Evolutionary conservation across 768 basidiomycete species (phyloP), one percentile per base, ranked within the genome.

Genomic region (Mycena belliarum): DNA sequence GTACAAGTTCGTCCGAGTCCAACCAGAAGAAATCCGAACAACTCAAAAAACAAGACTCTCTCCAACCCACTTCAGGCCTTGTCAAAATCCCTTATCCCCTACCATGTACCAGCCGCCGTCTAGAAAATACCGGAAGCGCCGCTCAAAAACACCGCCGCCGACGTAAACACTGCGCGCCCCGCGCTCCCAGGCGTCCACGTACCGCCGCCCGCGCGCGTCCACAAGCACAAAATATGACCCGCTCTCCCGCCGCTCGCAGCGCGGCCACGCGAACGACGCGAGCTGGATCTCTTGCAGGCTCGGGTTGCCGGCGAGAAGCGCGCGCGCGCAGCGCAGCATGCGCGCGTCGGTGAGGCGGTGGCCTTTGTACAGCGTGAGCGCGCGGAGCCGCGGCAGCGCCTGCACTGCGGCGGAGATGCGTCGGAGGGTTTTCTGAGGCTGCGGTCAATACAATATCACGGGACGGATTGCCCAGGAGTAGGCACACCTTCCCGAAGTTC

Each of bases 151-250:
- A 26, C 50, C 50, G 6, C 57, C 51, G 4, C 58, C 58, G 29
- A 54, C 15, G 10, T 21, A 10, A 21, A 23, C 24, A 23, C 37
- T 21, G 12, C 58, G 44, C 28, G 43, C 23, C 32, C 58, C 52
- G 20, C 58, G 50, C 41, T 52, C 58, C 37, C 32, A 44, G n/a
- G 54, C 50, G 6, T 53, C 58, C n/a, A 59, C 5, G 14, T 46
- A 40, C 38, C 37, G 26, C 44, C 10, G 16, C 1, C 45, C 52
- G 1, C 7, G 5, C 18, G 2, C 26, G 10, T 45, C 29, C n/a
- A 0, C 15, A 20, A 51, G 7, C 2, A 42, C 28, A 3, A 33
- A 12, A 38, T 58, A 58, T 9, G 25, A 21, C 0, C 57, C 57
- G 18, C 52, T 48, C 44, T 58, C 44, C 11, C 40, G 10, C 15